phyloP scores from a whole-genome alignment of 2,329 filamentous ascomycete genomes.

The Eutypa lata region DNA sequence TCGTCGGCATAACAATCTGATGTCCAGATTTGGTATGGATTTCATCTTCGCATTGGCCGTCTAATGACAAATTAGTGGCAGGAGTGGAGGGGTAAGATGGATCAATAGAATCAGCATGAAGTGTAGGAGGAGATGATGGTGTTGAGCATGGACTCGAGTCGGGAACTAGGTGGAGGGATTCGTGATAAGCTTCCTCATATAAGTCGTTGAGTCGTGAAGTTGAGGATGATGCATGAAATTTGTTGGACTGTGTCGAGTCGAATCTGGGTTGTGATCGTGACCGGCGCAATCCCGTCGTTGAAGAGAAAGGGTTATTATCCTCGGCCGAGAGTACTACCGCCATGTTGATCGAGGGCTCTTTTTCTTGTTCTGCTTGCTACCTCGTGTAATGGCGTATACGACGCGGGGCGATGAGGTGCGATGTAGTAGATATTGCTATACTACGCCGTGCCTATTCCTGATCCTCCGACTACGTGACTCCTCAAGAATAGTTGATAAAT shows the following conservation, averaged over 20 bases:
- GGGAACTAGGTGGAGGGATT: slow-evolving; percentile 29
- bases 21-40: slow-evolving; percentile 43
- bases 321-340: slow-evolving; percentile 56
- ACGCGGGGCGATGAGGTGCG: not conserved
- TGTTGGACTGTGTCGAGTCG: slow-evolving; percentile 35
- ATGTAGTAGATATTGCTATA: not conserved
- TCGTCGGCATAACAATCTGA: slow-evolving; percentile 43
- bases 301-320: slow-evolving; percentile 54
- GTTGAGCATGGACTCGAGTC: slow-evolving; percentile 50
- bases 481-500: not conserved
- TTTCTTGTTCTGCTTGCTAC: not conserved
- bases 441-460: slow-evolving; percentile 5
- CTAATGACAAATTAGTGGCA: slow-evolving; percentile 60
- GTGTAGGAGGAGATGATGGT: slow-evolving; percentile 53
- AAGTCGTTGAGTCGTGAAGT: slow-evolving; percentile 44
- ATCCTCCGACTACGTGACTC: slow-evolving; percentile 23
- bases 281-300: slow-evolving; percentile 48
- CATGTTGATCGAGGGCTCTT: slow-evolving; percentile 35
- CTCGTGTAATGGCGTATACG: not conserved
- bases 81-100: slow-evolving; percentile 62
- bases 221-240: slow-evolving; percentile 44
- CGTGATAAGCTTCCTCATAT: slow-evolving; percentile 41
- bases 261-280: slow-evolving; percentile 62
- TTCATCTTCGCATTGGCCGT: slow-evolving; percentile 52
- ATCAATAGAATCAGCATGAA: slow-evolving; percentile 50